Evolutionary conservation across 768 basidiomycete species (phyloP), one percentile per base, ranked within the genome.

Genomic region (Lentinula raphanica): DNA sequence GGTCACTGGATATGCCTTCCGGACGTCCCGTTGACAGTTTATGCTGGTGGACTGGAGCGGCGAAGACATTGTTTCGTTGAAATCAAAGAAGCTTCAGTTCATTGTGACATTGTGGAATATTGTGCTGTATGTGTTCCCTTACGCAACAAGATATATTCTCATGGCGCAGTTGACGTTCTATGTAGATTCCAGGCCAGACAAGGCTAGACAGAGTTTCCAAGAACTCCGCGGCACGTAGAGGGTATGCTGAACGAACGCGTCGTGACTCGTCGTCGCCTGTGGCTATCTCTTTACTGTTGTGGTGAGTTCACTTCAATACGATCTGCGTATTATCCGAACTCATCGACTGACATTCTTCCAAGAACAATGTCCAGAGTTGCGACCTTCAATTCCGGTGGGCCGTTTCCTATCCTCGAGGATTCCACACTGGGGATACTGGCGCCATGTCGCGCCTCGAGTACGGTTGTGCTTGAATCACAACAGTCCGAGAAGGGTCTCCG

Each of bases 161-260:
- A n/a, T n/a, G n/a, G n/a, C n/a, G n/a, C n/a, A n/a, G n/a, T n/a
- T n/a, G n/a, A n/a, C n/a, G n/a, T n/a, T n/a, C n/a, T 17, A n/a
- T 29, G 3, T 32, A 50, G 49, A 50, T 50, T 56, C 75, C 77
- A 11, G 69, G 68, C 19, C 67, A n/a, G n/a, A n/a, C n/a, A n/a
- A n/a, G n/a, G n/a, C n/a, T n/a, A 65, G 7, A 69, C 72, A 6
- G 50, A 51, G 8, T 76, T 71, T 63, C 56, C 64, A 4, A 76
- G 72, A 1, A 68, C 71, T 11, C 65, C 65, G 12, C 83, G 81
- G 80, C 78, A 76, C 46, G 79, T 80, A 17, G 77, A 79, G 64
- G 81, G 81, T 35, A 81, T 81, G 79, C 65, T 72, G 57, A 79
- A 78, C 56, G 81, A 84, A 61, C 70, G 76, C 5, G 76, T 84